A percentile compares a stretch with the other conserved stretches of the same genome.
These are phyloP conservation scores for Canavalia ensiformis DNA, from an alignment of 306 rosid species.

Conservation along the genomic window DNA sequence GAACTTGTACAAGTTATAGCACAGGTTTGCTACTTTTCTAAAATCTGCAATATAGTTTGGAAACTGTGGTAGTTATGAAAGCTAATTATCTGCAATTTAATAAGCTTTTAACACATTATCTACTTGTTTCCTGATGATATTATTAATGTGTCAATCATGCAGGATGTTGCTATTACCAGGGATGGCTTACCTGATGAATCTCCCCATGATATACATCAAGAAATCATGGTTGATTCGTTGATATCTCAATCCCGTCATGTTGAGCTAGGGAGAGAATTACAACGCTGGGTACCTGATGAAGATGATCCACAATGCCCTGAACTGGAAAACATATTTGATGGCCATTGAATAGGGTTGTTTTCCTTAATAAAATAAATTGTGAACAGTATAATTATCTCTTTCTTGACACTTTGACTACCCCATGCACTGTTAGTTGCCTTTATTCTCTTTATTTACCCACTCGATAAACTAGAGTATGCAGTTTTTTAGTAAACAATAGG, in stretches of 20 bases:
- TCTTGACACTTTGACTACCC: slow-evolving; percentile 9
- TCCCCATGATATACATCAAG: slow-evolving; percentile 68
- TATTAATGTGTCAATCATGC: slow-evolving; percentile 50
- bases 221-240: slow-evolving; percentile 82
- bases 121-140: slow-evolving; percentile 50
- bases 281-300: slow-evolving; percentile 95
- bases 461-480: neutral
- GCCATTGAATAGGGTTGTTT: slow-evolving; percentile 84
- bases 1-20: slow-evolving; percentile 92
- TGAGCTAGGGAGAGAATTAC: slow-evolving; percentile 85
- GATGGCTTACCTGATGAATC: slow-evolving; percentile 65
- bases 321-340: slow-evolving; percentile 85
- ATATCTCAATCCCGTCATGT: slow-evolving; percentile 79
- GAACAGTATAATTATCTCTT: slow-evolving; percentile 28
- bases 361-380: slow-evolving; percentile 19
- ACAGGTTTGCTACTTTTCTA: slow-evolving; percentile 68
- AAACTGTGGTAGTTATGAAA: slow-evolving; percentile 9
- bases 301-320: slow-evolving; percentile 83
- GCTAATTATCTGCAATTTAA: slow-evolving; percentile 6
- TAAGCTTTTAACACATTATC: slow-evolving; percentile 31
- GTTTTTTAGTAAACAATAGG: slow-evolving; percentile 1
- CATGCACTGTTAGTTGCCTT: slow-evolving; percentile 5
- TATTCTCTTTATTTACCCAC: neutral
- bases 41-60: slow-evolving; percentile 28
- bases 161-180: slow-evolving; percentile 78